These are phyloP conservation scores for Cudoniella acicularis DNA, from an alignment of 495 filamentous ascomycete species.

Conservation along the genomic window DNA sequence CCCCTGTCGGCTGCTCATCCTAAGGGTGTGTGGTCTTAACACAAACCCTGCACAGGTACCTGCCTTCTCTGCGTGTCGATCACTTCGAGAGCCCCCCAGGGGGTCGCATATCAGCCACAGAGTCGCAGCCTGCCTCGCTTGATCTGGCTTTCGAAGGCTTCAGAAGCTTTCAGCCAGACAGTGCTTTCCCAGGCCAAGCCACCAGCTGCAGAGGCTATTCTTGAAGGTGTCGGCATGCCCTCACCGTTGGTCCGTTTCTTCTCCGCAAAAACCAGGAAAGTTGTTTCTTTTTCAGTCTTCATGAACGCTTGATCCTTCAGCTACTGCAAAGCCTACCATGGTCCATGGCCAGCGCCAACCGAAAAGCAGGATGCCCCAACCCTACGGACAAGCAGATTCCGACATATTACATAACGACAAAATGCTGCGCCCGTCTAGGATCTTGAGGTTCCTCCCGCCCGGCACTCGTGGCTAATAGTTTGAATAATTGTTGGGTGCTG, in stretches of 20 bases:
- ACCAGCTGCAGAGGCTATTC: slow-evolving; percentile 1
- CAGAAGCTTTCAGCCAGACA: neutral
- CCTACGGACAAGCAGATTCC: neutral
- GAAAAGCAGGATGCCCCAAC: neutral
- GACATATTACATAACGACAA: neutral
- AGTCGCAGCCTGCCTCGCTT: slow-evolving; percentile 3
- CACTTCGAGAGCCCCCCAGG: neutral
- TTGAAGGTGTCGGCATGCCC: neutral
- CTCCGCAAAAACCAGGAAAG: neutral
- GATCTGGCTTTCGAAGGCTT: neutral
- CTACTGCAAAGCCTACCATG: neutral
- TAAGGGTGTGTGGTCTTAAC: slow-evolving; percentile 4
- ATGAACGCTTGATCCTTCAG: neutral
- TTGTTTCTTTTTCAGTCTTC: neutral
- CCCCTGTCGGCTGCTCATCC: slow-evolving; percentile 8
- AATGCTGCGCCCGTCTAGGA: neutral
- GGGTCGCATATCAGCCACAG: slow-evolving; percentile 10
- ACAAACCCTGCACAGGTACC: neutral
- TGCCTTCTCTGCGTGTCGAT: slow-evolving; percentile 7
- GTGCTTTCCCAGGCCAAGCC: neutral
- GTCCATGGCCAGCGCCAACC: neutral
- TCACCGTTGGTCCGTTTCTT: neutral
- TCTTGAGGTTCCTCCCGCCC: slow-evolving; percentile 1
- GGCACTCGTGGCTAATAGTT: slow-evolving; percentile 14
- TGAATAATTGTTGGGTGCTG: slow-evolving; percentile 8